Base-by-base conservation (phyloP, 805 yeast species). In the Lipomyces oligophaga region DNA sequence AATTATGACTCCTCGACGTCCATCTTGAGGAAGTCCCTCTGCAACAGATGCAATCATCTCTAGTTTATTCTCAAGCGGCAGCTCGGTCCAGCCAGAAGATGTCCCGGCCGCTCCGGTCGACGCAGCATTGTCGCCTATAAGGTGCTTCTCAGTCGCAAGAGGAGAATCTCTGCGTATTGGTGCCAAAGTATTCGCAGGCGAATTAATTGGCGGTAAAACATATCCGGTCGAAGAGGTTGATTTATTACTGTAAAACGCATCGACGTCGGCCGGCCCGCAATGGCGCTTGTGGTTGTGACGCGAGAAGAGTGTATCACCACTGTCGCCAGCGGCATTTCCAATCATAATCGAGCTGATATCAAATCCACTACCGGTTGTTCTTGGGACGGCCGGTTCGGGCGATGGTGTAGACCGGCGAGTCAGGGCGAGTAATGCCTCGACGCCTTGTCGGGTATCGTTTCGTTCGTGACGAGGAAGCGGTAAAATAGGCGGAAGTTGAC, bases 391-490 rank as follows among this genome's bases (percentile, higher is more conserved):
- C 20, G 40, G 42, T 20, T 40, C 40, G 13, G 40, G 50, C 3
- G 35, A 22, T 13, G 37, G 6, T 30, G 40, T 32, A 11, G 27
- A 7, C 21, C 33, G 31, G n/a, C 38, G n/a, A 6, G 40, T 39
- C 11, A 52, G 47, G 7, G 50, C 38, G 6, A 52, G 54, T 1
- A 52, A 32, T 2, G 56, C 56, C 34, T 52, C 56, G 24, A 52
- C 56, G 33, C 56, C 56, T 26, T 49, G 54, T 1, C 54, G 40
- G 11, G 52, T 47, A 18, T 46, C 56, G n/a, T 43, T 43, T 7
- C 34, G 44, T 11, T 39, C n/a, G 15, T 22, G 40, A 19, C 39
- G 38, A 26, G 49, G 45, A 3, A 34, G 39, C 25, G 43, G 48
- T 6, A 24, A 34, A 20, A 26, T 27, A 4, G 34, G 52, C 16